Evolutionary conservation across 2,329 filamentous ascomycete genomes (phyloP).

Genomic region (Xylaria sp.): DNA sequence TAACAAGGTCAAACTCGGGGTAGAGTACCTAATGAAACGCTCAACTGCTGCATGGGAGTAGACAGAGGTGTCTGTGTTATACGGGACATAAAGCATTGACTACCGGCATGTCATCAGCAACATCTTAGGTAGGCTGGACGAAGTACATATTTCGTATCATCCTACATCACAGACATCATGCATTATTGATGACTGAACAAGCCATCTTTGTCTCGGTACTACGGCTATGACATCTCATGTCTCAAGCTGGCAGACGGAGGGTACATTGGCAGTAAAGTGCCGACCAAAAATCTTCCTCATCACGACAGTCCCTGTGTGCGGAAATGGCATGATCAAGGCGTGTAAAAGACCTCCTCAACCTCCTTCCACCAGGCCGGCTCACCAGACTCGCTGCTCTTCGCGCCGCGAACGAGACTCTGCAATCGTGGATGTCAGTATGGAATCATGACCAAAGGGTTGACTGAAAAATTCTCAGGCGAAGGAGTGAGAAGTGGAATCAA

Average conservation of each 20-base stretch:
- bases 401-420: constrained; percentile 49
- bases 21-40: too few species aligned
- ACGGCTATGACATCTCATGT: not conserved
- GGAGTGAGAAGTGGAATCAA: not conserved
- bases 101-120: too few species aligned
- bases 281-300: too few species aligned
- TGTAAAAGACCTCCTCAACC: constrained; percentile 64
- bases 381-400: constrained; percentile 53
- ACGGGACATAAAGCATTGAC: too few species aligned
- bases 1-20: too few species aligned
- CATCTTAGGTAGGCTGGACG: too few species aligned
- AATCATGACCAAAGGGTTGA: not conserved
- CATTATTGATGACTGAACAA: not conserved
- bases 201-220: not conserved
- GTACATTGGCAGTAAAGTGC: not conserved
- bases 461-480: not conserved
- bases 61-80: too few species aligned
- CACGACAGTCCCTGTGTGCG: not conserved
- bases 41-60: too few species aligned
- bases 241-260: not conserved
- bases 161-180: not conserved
- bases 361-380: constrained; percentile 64
- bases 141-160: too few species aligned
- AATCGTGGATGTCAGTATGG: not conserved
- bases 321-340: constrained; percentile 35